Evolutionary conservation across 2,329 filamentous ascomycete genomes (phyloP).

Genomic region (Diaporthe batatas): DNA sequence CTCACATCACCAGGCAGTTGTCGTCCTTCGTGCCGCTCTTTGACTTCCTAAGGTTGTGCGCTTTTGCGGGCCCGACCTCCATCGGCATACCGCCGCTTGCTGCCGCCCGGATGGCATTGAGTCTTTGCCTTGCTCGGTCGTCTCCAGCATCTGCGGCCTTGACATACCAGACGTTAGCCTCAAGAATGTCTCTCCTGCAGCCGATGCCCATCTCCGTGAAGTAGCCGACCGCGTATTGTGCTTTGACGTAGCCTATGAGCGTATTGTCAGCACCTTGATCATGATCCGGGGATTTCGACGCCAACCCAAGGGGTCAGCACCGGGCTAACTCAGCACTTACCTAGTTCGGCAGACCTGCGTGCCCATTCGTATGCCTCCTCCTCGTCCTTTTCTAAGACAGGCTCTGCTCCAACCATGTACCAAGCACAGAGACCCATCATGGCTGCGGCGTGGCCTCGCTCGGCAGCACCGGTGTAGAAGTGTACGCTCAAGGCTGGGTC

Average conservation of each 20-base stretch:
- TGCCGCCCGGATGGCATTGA: slow-evolving; percentile 88
- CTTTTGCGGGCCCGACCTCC: slow-evolving; percentile 64
- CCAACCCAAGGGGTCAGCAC: too few relatives aligned
- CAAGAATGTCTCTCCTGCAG: slow-evolving; percentile 91
- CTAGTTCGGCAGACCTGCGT: slow-evolving; percentile 83
- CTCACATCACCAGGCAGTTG: slow-evolving; percentile 72
- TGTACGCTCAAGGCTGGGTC: slow-evolving; percentile 96
- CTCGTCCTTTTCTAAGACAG: slow-evolving; percentile 93
- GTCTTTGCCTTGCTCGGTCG: slow-evolving; percentile 86
- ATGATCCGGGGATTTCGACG: background rate
- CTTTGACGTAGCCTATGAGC: slow-evolving; percentile 72
- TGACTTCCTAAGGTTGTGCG: slow-evolving; percentile 63
- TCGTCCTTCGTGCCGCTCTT: slow-evolving; percentile 63
- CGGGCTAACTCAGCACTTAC: slow-evolving; percentile 64
- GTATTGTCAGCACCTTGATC: slow-evolving; percentile 39
- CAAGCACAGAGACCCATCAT: slow-evolving; percentile 99
- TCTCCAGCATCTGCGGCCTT: slow-evolving; percentile 93
- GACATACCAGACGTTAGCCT: slow-evolving; percentile 99
- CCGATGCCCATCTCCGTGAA: slow-evolving; percentile 99
- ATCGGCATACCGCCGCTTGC: slow-evolving; percentile 72
- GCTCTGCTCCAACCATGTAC: slow-evolving; percentile 96
- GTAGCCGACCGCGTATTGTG: slow-evolving; percentile 96
- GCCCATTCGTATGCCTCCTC: slow-evolving; percentile 98
- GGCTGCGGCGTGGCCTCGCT: slow-evolving; percentile 83
- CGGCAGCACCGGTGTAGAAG: slow-evolving; percentile 95